A percentile compares a stretch with the other conserved stretches of the same genome.
phyloP scores from a whole-genome alignment of 1,139 yeast species.

The Geotrichum siamense region DNA sequence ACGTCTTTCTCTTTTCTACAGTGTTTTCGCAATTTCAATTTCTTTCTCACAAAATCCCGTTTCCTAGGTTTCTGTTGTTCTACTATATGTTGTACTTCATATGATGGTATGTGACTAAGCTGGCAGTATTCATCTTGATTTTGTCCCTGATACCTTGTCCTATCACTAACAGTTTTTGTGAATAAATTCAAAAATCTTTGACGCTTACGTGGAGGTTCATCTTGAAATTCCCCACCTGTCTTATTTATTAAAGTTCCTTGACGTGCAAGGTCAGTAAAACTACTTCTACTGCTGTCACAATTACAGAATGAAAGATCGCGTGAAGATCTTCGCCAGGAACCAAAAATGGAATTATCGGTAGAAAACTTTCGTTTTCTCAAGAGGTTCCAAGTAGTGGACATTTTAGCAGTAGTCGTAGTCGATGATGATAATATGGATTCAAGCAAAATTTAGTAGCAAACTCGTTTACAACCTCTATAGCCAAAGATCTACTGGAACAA shows the following conservation, averaged over 20 bases:
- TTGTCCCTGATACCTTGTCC: not conserved
- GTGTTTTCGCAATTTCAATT: not conserved
- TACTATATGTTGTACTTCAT: too few species aligned
- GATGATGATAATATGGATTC: too few species aligned
- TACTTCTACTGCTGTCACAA: not conserved
- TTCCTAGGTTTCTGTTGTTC: not conserved
- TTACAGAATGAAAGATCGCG: not conserved
- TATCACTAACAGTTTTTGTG: not conserved
- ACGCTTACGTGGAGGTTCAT: not conserved
- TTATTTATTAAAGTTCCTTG: not conserved
- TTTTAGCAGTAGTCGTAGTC: too few species aligned
- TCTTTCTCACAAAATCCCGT: not conserved
- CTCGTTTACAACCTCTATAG: too few species aligned
- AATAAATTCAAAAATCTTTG: not conserved
- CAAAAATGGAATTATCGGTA: not conserved
- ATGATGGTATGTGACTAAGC: too few species aligned
- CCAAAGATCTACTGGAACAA: too few species aligned
- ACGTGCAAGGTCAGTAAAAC: not conserved
- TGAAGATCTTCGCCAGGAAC: not conserved
- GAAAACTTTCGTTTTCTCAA: not conserved
- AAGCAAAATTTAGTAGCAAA: too few species aligned
- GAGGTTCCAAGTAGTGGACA: not conserved
- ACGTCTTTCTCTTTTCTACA: not conserved
- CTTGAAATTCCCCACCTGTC: not conserved
- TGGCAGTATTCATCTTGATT: too few species aligned